Conservation (phyloP, 805 yeast species). For the Saccharomycopsis olivae region DNA sequence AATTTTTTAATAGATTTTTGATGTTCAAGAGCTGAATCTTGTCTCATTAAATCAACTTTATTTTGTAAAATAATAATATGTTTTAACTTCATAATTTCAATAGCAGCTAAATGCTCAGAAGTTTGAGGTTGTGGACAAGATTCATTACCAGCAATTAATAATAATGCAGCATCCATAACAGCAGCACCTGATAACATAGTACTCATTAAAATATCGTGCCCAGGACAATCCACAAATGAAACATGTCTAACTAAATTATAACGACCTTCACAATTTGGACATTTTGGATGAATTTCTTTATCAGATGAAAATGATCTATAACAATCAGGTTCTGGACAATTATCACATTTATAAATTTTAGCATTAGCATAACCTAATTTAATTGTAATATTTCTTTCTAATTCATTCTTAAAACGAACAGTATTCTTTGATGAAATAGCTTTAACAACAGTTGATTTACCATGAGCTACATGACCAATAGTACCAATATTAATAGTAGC, state of each 20-base stretch:
- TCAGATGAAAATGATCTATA: conserved; percentile 91
- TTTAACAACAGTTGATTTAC: conserved; percentile 86
- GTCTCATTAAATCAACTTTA: conserved; percentile 97
- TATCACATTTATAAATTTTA: conserved; percentile 88
- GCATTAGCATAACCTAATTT: conserved; percentile 99
- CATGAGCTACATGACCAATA: conserved; percentile 94
- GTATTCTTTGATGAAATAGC: conserved; percentile 99
- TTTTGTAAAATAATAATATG: conserved; percentile 95
- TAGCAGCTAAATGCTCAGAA: conserved; percentile 97
- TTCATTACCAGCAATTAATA: conserved; percentile 96
- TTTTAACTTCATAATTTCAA: conserved; percentile 96
- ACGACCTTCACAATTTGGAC: conserved; percentile 85
- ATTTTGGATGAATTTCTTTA: conserved; percentile 88
- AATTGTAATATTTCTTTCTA: conserved; percentile 97
- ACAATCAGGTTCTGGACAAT: conserved; percentile 91
- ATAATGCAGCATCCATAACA: conserved; percentile 98
- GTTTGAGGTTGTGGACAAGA: conserved; percentile 99
- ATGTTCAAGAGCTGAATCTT: conserved; percentile 92
- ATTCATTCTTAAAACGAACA: conserved; percentile 96
- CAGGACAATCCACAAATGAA: conserved; percentile 98
- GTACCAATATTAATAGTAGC: conserved; percentile 99
- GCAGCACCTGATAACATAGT: conserved; percentile 99
- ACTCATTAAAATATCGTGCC: conserved; percentile 99
- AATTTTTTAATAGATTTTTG: conserved; percentile 85
- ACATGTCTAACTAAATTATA: conserved; percentile 91